Base-by-base conservation (phyloP, 805 yeast genomes). In the Saccharomycopsis malanga region DNA sequence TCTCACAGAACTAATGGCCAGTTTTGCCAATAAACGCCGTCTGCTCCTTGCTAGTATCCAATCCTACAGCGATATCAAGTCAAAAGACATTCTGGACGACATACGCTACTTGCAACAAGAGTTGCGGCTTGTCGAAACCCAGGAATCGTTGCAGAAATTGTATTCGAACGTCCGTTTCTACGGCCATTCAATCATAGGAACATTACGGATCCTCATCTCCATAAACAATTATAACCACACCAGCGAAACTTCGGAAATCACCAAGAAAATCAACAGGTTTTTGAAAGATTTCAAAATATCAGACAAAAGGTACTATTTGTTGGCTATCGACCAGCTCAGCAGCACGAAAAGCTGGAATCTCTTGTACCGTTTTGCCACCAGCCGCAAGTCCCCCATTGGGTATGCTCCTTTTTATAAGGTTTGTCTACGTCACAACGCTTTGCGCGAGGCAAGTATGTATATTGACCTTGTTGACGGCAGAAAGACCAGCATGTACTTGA, bases 331-430 rank as follows among this genome's bases (percentile, higher is more conserved):
- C 14, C 68, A 70, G 1, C 66, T 74, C 27, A 67, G 77, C 0
- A 61, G 67, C 4, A 56, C 69, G 2, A 69, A 74, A 4, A 74
- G 76, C 37, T 81, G 77, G 65, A 79, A 75, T 17, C 77, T 74
- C 34, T 59, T 86, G 25, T 72, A 70, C 53, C 72, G 74, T 25
- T 73, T 79, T 56, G 74, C 80, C 0, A 68, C 65, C 2, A 58
- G 62, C 7, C 69, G 67, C 39, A 81, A 76, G 52, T 77, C 93
- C 0, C 83, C 86, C 0, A 83, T 87, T 36, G 88, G 91, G 0
- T 81, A 81, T 50, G 72, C 70, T 50, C 79, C 83, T 0, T 79
- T 87, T 53, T 83, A 70, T 46, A 66, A 72, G 14, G 73, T 76
- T 34, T 71, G 81, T 34, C 56, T 74, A 35, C 69, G 68, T 46